phyloP scores from a whole-genome alignment of 768 basidiomycete species.

The Mycena sanguinolenta region DNA sequence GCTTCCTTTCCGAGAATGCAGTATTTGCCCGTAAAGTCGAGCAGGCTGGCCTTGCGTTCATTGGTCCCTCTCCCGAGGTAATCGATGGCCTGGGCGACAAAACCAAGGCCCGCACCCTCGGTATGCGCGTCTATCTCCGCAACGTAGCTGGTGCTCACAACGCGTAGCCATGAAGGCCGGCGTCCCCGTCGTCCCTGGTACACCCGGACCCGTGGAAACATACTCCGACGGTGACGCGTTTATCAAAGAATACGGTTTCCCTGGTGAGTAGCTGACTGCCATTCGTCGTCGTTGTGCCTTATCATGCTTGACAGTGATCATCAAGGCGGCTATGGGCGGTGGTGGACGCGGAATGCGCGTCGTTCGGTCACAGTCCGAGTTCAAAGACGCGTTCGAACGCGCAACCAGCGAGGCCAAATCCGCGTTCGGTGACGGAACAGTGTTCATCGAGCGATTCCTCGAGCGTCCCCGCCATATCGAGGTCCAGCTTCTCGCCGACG shows the following conservation, averaged over 20 bases:
- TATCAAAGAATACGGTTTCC: slow-evolving; percentile 96
- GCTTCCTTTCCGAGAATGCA: slow-evolving; percentile 98
- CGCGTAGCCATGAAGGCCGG: slow-evolving; percentile 84
- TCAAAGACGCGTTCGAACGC: slow-evolving; percentile 89
- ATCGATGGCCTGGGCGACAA: slow-evolving; percentile 99
- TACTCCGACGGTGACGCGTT: slow-evolving; percentile 89
- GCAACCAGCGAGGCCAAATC: slow-evolving; percentile 96
- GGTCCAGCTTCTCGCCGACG: slow-evolving; percentile 95
- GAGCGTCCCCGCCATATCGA: slow-evolving; percentile 98
- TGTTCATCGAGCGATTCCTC: slow-evolving; percentile 98
- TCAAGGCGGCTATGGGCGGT: slow-evolving; percentile 99
- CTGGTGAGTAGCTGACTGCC: slow-evolving; percentile 61
- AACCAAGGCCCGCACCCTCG: slow-evolving; percentile 94
- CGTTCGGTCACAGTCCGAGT: slow-evolving; percentile 93
- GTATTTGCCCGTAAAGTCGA: slow-evolving; percentile 98
- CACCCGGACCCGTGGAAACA: slow-evolving; percentile 89
- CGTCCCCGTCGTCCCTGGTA: slow-evolving; percentile 98
- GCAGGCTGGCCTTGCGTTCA: slow-evolving; percentile 96
- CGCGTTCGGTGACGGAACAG: slow-evolving; percentile 98
- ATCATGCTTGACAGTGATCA: slow-evolving; percentile 76
- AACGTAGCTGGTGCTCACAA: slow-evolving; percentile 27
- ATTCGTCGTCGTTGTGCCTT: slow-evolving; percentile 4
- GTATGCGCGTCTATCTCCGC: slow-evolving; percentile 54
- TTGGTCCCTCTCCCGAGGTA: slow-evolving; percentile 95
- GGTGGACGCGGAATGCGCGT: slow-evolving; percentile 99